phyloP scores from a whole-genome alignment of 805 yeast species.

The Zygosaccharomyces bailii region DNA sequence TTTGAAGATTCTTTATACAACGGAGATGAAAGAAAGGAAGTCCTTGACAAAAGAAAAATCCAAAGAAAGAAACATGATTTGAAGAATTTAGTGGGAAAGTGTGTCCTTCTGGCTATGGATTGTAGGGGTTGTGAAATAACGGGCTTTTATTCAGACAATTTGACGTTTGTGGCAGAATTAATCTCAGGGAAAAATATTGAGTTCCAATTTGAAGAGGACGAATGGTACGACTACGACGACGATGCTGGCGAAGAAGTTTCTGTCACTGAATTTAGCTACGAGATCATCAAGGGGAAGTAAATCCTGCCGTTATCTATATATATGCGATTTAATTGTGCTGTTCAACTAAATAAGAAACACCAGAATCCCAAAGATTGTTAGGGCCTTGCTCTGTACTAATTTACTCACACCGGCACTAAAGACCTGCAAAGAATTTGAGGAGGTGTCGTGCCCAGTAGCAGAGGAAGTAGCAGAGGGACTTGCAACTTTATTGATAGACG shows the following conservation, averaged over 20 bases:
- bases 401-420: constrained; percentile 2
- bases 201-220: constrained; percentile 62
- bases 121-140: constrained; percentile 78
- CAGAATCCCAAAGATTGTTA: constrained; percentile 1
- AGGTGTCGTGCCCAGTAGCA: neutral
- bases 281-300: constrained; percentile 42
- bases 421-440: neutral
- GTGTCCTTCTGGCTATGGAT: constrained; percentile 62
- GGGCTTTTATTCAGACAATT: constrained; percentile 56
- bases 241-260: constrained; percentile 75
- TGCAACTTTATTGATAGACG: neutral
- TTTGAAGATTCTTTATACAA: constrained; percentile 28
- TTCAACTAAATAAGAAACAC: constrained; percentile 2
- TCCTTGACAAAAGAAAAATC: constrained; percentile 17
- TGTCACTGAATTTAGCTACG: constrained; percentile 70
- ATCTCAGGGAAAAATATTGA: constrained; percentile 27
- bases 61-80: constrained; percentile 32
- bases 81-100: constrained; percentile 17
- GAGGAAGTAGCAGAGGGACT: neutral
- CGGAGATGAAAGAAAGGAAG: constrained; percentile 15
- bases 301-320: neutral
- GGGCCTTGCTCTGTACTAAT: neutral
- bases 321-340: neutral
- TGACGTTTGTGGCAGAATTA: constrained; percentile 25
- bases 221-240: constrained; percentile 96